Conservation (phyloP, 2,329 filamentous ascomycete species). For the Sporothrix euskadiensis region DNA sequence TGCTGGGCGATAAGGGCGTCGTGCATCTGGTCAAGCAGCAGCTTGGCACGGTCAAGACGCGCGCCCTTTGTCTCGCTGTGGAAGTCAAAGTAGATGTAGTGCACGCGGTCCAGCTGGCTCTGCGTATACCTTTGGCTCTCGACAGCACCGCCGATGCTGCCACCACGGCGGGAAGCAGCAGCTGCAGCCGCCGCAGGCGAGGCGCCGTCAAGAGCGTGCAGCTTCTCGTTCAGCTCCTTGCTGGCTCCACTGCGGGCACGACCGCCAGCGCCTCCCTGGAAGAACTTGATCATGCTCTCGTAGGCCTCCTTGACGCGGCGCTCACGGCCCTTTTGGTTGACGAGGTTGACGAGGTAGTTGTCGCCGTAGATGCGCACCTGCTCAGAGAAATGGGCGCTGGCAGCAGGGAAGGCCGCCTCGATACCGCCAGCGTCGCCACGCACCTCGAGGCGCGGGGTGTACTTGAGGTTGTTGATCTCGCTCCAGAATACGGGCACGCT, state of each 20-base stretch:
- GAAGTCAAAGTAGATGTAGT: constrained; percentile 98
- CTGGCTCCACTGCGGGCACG: constrained; percentile 51
- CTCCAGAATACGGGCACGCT: constrained; percentile 97
- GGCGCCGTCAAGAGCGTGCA: neutral
- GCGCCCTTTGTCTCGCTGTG: constrained; percentile 96
- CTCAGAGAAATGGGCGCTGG: constrained; percentile 85
- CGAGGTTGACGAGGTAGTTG: constrained; percentile 94
- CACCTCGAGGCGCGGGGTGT: constrained; percentile 87
- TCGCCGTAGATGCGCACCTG: constrained; percentile 93
- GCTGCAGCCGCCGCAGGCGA: constrained; percentile 35
- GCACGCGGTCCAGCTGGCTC: constrained; percentile 69
- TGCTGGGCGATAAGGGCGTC: constrained; percentile 75
- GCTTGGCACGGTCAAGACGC: constrained; percentile 85
- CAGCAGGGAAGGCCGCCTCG: constrained; percentile 75
- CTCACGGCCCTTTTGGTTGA: constrained; percentile 94
- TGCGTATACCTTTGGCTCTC: constrained; percentile 16
- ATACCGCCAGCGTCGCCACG: constrained; percentile 81
- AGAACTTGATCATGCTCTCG: constrained; percentile 78
- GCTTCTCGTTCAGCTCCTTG: constrained; percentile 70
- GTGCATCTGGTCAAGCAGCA: constrained; percentile 79
- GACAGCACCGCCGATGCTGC: constrained; percentile 35
- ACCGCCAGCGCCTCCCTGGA: constrained; percentile 68
- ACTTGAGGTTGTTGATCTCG: constrained; percentile 89
- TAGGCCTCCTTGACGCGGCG: constrained; percentile 88
- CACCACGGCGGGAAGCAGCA: constrained; percentile 41